Evolutionary conservation across 805 yeast genomes (phyloP).

Genomic region (Teunomyces barrocoloradensis): DNA sequence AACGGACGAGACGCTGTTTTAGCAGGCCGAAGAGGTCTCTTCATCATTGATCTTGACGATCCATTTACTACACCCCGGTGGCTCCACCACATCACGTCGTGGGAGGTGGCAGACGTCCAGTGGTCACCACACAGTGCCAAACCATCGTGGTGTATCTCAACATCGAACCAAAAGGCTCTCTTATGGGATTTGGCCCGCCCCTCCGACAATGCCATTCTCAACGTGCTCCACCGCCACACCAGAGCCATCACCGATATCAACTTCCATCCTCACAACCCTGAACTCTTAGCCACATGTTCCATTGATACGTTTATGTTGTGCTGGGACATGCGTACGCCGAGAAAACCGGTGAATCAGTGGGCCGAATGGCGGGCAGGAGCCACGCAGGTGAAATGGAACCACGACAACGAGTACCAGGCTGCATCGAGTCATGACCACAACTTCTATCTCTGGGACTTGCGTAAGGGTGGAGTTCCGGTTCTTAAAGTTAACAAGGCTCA

Average conservation of each 20-base stretch:
- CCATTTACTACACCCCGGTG: conserved; percentile 94
- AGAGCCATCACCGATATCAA: conserved; percentile 95
- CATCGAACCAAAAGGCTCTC: conserved; percentile 92
- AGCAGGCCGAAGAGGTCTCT: conserved; percentile 80
- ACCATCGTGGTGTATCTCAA: conserved; percentile 89
- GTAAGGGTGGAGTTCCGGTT: conserved; percentile 79
- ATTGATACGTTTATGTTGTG: conserved; percentile 83
- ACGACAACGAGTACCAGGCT: conserved; percentile 65
- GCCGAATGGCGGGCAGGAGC: conserved; percentile 98
- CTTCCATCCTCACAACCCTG: conserved; percentile 86
- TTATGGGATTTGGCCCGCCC: conserved; percentile 88
- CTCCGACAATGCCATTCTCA: conserved; percentile 70
- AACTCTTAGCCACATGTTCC: conserved; percentile 85
- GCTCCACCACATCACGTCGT: conserved; percentile 86
- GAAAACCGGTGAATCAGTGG: conserved; percentile 68
- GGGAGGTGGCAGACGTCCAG: conserved; percentile 99
- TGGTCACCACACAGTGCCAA: conserved; percentile 92
- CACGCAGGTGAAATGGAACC: conserved; percentile 93
- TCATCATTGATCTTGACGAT: conserved; percentile 89
- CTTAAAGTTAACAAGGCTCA: conserved; percentile 66
- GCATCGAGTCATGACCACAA: conserved; percentile 86
- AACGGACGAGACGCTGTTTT: conserved; percentile 90
- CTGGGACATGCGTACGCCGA: conserved; percentile 89
- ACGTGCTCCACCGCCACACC: conserved; percentile 83
- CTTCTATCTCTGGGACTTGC: conserved; percentile 81